Evolutionary conservation across 305 asterid species (phyloP).

Genomic region (Coffea humblotiana): DNA sequence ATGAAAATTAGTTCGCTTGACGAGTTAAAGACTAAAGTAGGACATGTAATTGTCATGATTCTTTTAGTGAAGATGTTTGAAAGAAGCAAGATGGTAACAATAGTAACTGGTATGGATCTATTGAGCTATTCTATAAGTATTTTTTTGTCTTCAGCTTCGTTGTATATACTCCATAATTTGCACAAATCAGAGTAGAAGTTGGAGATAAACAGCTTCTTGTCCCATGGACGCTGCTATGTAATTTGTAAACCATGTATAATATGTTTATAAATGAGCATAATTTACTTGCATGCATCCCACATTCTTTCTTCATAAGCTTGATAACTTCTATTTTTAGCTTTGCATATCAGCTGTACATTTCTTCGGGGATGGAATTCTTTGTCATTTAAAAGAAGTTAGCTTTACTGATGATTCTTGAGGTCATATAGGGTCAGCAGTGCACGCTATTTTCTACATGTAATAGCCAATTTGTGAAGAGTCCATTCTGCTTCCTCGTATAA

Average conservation of each 20-base stretch:
- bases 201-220: not conserved
- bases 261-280: not conserved
- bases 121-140: slow-evolving; percentile 77
- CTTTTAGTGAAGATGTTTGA: slow-evolving; percentile 98
- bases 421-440: not conserved
- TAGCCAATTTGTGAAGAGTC: not conserved
- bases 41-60: slow-evolving; percentile 94
- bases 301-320: no score
- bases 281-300: no score
- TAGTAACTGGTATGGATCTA: slow-evolving; percentile 81
- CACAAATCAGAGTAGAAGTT: slow-evolving; percentile 50
- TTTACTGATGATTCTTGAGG: not conserved
- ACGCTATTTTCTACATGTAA: not conserved
- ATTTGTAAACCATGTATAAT: slow-evolving; percentile 8
- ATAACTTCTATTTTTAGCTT: not conserved
- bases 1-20: slow-evolving; percentile 90
- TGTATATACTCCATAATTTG: slow-evolving; percentile 80
- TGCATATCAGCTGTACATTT: no score
- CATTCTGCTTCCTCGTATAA: not conserved
- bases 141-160: slow-evolving; percentile 84
- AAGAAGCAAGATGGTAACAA: slow-evolving; percentile 91
- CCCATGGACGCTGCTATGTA: not conserved
- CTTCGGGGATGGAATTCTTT: not conserved
- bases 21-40: slow-evolving; percentile 88
- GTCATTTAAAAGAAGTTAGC: not conserved